These are phyloP conservation scores for Agaricus blazei DNA, from an alignment of 768 basidiomycete species.

Conservation along the genomic window DNA sequence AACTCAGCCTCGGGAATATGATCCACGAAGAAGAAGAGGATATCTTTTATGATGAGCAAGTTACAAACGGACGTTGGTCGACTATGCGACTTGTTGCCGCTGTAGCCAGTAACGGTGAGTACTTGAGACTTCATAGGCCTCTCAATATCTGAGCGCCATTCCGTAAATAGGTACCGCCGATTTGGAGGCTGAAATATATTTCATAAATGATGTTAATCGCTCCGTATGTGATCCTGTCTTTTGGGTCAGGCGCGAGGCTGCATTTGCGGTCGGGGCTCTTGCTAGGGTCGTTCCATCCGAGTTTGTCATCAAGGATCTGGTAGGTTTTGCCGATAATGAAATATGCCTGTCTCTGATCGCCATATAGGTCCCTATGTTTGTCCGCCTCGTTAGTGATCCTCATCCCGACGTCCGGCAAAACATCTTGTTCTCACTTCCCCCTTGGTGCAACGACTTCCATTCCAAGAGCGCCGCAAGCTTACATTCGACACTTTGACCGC, in stretches of 20 bases:
- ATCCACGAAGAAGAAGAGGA: constrained; percentile 9
- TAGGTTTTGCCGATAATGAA: constrained; percentile 23
- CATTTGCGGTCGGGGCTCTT: constrained; percentile 82
- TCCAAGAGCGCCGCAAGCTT: constrained; percentile 50
- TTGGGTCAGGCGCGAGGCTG: constrained; percentile 83
- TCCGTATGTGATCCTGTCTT: constrained; percentile 61
- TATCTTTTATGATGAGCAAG: constrained; percentile 42
- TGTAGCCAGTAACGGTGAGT: constrained; percentile 71
- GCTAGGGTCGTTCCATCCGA: constrained; percentile 84
- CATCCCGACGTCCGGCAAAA: constrained; percentile 86
- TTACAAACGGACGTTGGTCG: constrained; percentile 78
- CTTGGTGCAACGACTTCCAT: constrained; percentile 62
- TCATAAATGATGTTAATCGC: constrained; percentile 71
- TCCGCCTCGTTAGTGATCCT: constrained; percentile 60
- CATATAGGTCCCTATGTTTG: constrained; percentile 74
- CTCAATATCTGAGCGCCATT: constrained; percentile 3
- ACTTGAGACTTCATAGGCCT: neutral
- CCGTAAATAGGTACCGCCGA: constrained; percentile 29
- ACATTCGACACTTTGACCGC: constrained; percentile 61
- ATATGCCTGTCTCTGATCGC: neutral
- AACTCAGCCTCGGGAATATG: constrained; percentile 6
- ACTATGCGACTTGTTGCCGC: constrained; percentile 94
- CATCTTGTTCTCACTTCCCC: constrained; percentile 82
- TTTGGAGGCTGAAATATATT: constrained; percentile 56
- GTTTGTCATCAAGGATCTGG: constrained; percentile 59